phyloP scores from a whole-genome alignment of 106 monocot species.

The Dioscorea alata region DNA sequence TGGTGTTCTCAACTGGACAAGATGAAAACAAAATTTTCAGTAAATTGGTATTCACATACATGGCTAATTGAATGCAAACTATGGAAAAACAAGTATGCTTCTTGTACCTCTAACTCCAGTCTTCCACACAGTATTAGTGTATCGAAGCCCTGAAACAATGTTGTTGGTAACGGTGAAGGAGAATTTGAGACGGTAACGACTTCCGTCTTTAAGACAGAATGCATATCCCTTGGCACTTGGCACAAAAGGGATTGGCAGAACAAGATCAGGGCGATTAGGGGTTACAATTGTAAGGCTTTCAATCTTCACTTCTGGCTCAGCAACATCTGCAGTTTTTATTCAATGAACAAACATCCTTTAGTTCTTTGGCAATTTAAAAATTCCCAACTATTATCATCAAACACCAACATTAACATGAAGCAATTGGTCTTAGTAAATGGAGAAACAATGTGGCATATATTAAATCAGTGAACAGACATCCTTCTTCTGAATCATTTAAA shows the following conservation, averaged over 20 bases:
- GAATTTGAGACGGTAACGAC: conserved; percentile 69
- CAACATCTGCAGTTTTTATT: conserved; percentile 36
- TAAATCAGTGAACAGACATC: too few species aligned
- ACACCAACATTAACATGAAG: too few species aligned
- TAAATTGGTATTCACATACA: background rate
- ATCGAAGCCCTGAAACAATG: conserved; percentile 74
- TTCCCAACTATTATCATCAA: too few species aligned
- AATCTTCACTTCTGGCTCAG: conserved; percentile 70
- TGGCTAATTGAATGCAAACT: background rate
- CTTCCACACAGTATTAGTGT: conserved; percentile 93
- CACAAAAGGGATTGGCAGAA: conserved; percentile 60
- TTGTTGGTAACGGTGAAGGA: conserved; percentile 68
- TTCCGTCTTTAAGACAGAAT: conserved; percentile 82
- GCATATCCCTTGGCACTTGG: conserved; percentile 57
- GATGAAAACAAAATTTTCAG: background rate
- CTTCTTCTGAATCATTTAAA: too few species aligned
- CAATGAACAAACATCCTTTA: too few species aligned
- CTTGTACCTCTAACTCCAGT: conserved; percentile 65
- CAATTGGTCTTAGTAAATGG: too few species aligned
- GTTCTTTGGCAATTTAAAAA: too few species aligned
- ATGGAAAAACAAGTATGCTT: background rate
- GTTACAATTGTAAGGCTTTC: conserved; percentile 61
- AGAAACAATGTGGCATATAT: too few species aligned
- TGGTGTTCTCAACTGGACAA: conserved; percentile 65
- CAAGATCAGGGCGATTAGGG: conserved; percentile 46